These are phyloP conservation scores for Leccinum obscurum DNA, from an alignment of 768 basidiomycete species.

Conservation along the genomic window DNA sequence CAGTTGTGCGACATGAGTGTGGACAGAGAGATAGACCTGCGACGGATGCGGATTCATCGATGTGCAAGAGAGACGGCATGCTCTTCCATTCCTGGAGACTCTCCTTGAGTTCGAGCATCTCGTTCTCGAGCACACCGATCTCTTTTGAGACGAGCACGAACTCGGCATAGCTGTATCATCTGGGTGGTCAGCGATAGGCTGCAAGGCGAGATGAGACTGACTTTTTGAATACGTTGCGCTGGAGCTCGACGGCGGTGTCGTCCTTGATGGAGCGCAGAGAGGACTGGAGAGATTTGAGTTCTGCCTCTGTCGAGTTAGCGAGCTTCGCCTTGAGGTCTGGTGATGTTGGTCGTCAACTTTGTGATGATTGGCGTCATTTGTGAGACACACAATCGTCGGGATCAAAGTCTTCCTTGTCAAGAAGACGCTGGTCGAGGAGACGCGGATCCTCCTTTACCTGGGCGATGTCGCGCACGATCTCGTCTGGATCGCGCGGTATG, in stretches of 20 bases:
- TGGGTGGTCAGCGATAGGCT: conserved; percentile 9
- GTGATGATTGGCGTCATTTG: neutral
- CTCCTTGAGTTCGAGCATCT: conserved; percentile 96
- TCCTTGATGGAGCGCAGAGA: conserved; percentile 70
- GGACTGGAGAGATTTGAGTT: conserved; percentile 73
- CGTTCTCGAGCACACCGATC: conserved; percentile 93
- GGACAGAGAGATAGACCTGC: conserved; percentile 40
- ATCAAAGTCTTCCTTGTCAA: conserved; percentile 83
- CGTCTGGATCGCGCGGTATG: conserved; percentile 43
- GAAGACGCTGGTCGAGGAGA: conserved; percentile 52
- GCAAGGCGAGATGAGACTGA: conserved; percentile 27
- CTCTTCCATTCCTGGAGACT: conserved; percentile 93
- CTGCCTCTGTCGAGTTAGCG: conserved; percentile 86
- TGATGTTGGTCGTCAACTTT: conserved; percentile 6
- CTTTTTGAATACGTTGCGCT: conserved; percentile 96
- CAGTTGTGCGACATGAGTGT: conserved; percentile 24
- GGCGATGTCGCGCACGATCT: conserved; percentile 45
- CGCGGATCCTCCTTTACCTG: conserved; percentile 56
- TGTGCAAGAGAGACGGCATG: conserved; percentile 90
- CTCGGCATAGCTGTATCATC: conserved; percentile 78
- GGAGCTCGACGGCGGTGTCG: conserved; percentile 76
- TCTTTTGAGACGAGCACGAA: conserved; percentile 97
- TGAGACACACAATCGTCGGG: conserved; percentile 77
- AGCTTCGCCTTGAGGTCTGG: conserved; percentile 80
- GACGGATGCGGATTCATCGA: conserved; percentile 75